Evolutionary conservation across 805 yeast genomes (phyloP), one percentile per base, ranked within the genome.

Genomic region (Ogataea salicorniae): DNA sequence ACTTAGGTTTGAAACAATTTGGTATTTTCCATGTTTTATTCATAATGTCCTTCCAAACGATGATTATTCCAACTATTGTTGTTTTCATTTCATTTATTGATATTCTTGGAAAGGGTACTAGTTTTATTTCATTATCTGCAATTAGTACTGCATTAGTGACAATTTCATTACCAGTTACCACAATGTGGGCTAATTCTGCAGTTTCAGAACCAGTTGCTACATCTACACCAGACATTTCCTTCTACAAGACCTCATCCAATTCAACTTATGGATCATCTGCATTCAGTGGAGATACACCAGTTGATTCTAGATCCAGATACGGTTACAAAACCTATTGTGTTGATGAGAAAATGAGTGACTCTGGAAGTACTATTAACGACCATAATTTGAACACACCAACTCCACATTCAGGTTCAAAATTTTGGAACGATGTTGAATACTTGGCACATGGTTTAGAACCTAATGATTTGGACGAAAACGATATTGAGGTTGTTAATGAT

Each of bases 161-260:
- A 0, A 60, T 87, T 26, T 85, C 91, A 4, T 70, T 90, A 46
- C 97, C 97, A 1, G 65, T 91, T 42, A 81, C 96, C 0, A 80
- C 96, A 0, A 76, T 90, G 77, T 90, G 97, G 97, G 95, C 97
- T 0, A 71, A 83, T 4, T 71, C 89, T 2, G 73, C 84, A 1
- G 81, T 83, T 56, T 78, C 77, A 47, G 59, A 73, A 2, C 47
- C 74, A 4, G 55, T 55, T 8, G 75, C 82, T 20, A 67, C 69
- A 3, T 71, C 81, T 1, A 54, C 63, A 6, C 55, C 59, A 14
- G 58, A 59, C 42, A 54, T 61, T 1, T 56, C 53, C 43, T 50
- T 62, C 42, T 56, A 59, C 20, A 53, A 56, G 31, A 39, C 47
- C 37, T 29, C 26, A 3, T 47, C 55, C 15, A 29, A 46, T 38